Conservation (phyloP, 768 basidiomycete genomes). For the Melanogaster broomeanus region DNA sequence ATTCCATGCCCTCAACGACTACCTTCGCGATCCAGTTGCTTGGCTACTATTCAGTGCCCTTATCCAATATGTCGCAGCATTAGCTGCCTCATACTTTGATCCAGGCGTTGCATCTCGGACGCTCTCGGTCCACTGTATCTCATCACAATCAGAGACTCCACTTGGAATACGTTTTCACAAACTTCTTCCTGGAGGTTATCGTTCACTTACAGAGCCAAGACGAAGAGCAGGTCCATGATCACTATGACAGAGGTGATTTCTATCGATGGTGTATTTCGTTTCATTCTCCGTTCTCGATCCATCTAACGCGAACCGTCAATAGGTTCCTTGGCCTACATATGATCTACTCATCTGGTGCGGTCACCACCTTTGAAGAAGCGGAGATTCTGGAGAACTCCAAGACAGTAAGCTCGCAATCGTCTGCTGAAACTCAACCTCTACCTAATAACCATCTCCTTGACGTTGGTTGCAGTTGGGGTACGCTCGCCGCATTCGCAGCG, state of each 20-base stretch:
- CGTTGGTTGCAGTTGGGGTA: constrained; percentile 96
- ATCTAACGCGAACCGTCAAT: background rate
- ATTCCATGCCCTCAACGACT: constrained; percentile 96
- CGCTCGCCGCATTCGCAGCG: constrained; percentile 89
- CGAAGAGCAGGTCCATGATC: constrained; percentile 91
- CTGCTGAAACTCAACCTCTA: constrained; percentile 92
- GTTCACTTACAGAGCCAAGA: constrained; percentile 90
- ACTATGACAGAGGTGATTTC: constrained; percentile 98
- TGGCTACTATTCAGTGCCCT: constrained; percentile 64
- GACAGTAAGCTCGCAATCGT: constrained; percentile 97
- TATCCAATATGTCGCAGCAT: constrained; percentile 91
- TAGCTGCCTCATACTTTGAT: constrained; percentile 74
- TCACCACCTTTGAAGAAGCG: constrained; percentile 64
- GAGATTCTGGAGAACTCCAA: constrained; percentile 93
- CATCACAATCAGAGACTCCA: too few relatives aligned
- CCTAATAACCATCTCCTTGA: constrained; percentile 84
- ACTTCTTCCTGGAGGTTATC: constrained; percentile 91
- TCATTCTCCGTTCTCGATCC: background rate
- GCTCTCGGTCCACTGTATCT: too few relatives aligned
- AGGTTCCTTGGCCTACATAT: constrained; percentile 95
- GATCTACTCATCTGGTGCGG: constrained; percentile 96
- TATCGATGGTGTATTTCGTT: constrained; percentile 68
- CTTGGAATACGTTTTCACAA: constrained; percentile 92
- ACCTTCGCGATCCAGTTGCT: constrained; percentile 86
- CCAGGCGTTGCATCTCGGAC: constrained; percentile 46